Percentiles rank a stretch among this genome's conserved stretches.
phyloP scores from a whole-genome alignment of 768 basidiomycete genomes.

The Leccinum obscurum region DNA sequence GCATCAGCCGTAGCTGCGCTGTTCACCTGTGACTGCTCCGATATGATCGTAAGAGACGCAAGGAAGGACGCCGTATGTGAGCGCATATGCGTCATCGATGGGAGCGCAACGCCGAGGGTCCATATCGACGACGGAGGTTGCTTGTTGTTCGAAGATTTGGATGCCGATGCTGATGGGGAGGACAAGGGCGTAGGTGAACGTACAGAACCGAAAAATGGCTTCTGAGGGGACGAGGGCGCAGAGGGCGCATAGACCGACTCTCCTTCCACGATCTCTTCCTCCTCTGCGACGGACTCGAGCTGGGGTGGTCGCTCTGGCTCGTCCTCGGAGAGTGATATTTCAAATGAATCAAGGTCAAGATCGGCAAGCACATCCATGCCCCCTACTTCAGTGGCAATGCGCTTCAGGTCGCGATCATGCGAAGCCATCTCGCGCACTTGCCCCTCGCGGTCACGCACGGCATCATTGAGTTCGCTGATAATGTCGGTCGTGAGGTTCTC shows the following conservation, averaged over 20 bases:
- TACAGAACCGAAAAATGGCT: conserved; percentile 54
- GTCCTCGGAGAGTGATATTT: conserved; percentile 34
- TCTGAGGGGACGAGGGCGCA: conserved; percentile 48
- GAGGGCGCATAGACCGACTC: conserved; percentile 41
- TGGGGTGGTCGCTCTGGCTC: conserved; percentile 29
- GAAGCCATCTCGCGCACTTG: conserved; percentile 79
- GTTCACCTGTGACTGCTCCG: conserved; percentile 88
- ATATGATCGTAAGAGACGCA: conserved; percentile 71
- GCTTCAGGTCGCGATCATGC: conserved; percentile 58
- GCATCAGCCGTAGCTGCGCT: conserved; percentile 83
- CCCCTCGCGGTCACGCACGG: conserved; percentile 72
- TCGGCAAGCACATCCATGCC: conserved; percentile 71
- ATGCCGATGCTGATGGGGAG: conserved; percentile 45
- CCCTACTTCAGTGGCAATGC: conserved; percentile 74
- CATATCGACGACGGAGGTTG: conserved; percentile 31
- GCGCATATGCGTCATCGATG: conserved; percentile 70
- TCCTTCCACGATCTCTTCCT: conserved; percentile 41
- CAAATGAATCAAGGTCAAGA: conserved; percentile 72
- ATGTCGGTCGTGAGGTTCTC: conserved; percentile 75
- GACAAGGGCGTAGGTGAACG: conserved; percentile 49
- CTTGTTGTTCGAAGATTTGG: conserved; percentile 29
- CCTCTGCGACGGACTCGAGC: conserved; percentile 42
- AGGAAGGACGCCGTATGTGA: conserved; percentile 74
- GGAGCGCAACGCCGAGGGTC: conserved; percentile 40
- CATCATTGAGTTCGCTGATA: conserved; percentile 75